Evolutionary conservation across 2,329 filamentous ascomycete species (phyloP).

Genomic region (Aspergillus sp.): DNA sequence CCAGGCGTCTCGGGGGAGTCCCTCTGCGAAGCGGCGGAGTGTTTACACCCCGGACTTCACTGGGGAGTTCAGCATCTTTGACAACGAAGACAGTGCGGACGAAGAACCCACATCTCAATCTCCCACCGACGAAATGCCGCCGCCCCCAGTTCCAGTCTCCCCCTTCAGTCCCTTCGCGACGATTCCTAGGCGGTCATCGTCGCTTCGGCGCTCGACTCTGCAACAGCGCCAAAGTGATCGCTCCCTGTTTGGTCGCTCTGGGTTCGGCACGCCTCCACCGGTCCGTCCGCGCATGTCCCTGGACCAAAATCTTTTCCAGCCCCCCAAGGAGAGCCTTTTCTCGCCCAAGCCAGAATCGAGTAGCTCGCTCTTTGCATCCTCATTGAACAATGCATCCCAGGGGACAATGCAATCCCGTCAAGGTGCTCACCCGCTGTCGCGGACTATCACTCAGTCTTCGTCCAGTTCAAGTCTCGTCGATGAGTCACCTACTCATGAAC

Average conservation of each 20-base stretch:
- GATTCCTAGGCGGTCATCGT: conserved; percentile 62
- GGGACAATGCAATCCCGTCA: conserved; percentile 27
- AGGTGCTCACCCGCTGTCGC: conserved; percentile 68
- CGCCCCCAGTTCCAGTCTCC: conserved; percentile 29
- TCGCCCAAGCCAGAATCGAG: conserved; percentile 51
- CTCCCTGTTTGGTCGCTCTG: conserved; percentile 43
- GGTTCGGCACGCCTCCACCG: conserved; percentile 40
- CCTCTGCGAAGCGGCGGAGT: conserved; percentile 84
- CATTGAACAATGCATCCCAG: conserved; percentile 24
- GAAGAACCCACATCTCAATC: conserved; percentile 24
- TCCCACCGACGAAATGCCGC: conserved; percentile 15
- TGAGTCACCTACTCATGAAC: conserved; percentile 60
- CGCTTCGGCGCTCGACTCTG: conserved; percentile 75
- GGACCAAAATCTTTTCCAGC: conserved; percentile 62
- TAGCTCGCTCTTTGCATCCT: conserved; percentile 33
- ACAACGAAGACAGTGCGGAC: conserved; percentile 32
- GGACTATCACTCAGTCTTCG: conserved; percentile 77
- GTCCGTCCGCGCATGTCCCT: conserved; percentile 64
- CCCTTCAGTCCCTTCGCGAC: conserved; percentile 42
- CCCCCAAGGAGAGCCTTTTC: conserved; percentile 58
- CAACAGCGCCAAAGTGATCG: conserved; percentile 72
- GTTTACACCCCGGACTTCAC: conserved; percentile 64
- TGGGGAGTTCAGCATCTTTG: conserved; percentile 67
- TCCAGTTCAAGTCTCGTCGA: conserved; percentile 70
- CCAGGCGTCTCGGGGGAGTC: conserved; percentile 67